Percentiles rank a stretch among this genome's conserved stretches.
Evolutionary conservation across 805 yeast genomes (phyloP).

Genomic region (Barnettozyma sp.): DNA sequence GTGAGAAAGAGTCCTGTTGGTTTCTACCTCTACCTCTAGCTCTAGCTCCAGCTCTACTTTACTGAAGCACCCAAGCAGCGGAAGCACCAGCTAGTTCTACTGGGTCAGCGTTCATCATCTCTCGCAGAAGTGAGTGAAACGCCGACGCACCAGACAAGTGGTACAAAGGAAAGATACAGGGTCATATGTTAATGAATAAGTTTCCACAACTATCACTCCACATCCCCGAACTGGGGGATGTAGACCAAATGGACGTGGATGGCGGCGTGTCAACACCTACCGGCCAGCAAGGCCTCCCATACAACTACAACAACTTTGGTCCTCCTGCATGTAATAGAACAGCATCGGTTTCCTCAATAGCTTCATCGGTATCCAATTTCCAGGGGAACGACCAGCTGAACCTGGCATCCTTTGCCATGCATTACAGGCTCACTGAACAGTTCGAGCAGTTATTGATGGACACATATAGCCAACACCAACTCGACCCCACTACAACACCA

Average conservation of each 20-base stretch:
- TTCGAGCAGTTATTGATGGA: constrained; percentile 42
- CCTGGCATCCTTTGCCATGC: constrained; percentile 22
- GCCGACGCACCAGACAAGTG: too few species aligned
- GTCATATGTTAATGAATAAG: constrained; percentile 4
- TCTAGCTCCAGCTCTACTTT: too few species aligned
- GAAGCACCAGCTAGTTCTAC: too few species aligned
- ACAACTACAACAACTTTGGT: not conserved
- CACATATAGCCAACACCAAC: constrained; percentile 41
- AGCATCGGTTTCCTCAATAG: constrained; percentile 22
- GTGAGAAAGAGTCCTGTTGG: not conserved
- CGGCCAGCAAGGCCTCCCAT: constrained; percentile 1
- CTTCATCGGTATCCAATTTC: constrained; percentile 22
- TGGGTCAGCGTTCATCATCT: too few species aligned
- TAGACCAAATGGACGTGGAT: constrained; percentile 1
- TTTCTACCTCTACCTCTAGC: not conserved
- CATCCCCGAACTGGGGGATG: constrained; percentile 1
- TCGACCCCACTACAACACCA: constrained; percentile 60
- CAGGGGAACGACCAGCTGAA: constrained; percentile 20
- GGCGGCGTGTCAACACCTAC: constrained; percentile 1
- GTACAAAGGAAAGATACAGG: too few species aligned
- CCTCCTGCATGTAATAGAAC: constrained; percentile 23
- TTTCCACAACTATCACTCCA: constrained; percentile 1
- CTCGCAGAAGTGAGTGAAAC: too few species aligned
- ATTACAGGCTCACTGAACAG: constrained; percentile 25
- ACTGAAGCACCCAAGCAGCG: too few species aligned